phyloP scores from a whole-genome alignment of 805 yeast species.

The Metschnikowia kofuensis region DNA sequence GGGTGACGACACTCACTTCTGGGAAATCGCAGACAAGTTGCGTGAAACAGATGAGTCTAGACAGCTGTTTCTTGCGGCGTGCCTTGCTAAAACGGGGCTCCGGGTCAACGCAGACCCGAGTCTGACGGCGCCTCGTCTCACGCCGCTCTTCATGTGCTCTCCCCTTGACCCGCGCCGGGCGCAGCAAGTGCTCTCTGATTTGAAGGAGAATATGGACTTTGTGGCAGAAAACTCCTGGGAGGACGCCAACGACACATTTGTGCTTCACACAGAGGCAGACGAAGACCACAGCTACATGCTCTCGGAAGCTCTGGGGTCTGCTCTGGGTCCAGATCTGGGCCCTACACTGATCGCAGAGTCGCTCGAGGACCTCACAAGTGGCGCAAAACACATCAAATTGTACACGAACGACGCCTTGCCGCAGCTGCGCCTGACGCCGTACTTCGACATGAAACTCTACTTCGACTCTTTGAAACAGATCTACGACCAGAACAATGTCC shows the following conservation, averaged over 20 bases:
- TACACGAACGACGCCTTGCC: constrained; percentile 47
- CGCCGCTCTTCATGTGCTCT: constrained; percentile 62
- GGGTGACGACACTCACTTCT: constrained; percentile 27
- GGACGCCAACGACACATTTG: constrained; percentile 57
- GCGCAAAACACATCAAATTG: constrained; percentile 52
- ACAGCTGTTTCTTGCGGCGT: constrained; percentile 51
- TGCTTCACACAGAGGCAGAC: constrained; percentile 41
- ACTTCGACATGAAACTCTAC: constrained; percentile 63
- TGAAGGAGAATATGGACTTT: constrained; percentile 36
- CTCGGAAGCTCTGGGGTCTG: background rate
- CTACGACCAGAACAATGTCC: constrained; percentile 25
- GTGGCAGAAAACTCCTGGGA: constrained; percentile 33
- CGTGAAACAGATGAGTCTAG: constrained; percentile 46
- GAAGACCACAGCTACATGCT: constrained; percentile 19
- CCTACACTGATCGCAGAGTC: background rate
- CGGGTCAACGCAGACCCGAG: constrained; percentile 55
- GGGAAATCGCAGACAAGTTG: constrained; percentile 34
- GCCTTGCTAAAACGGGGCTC: constrained; percentile 61
- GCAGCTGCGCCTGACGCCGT: constrained; percentile 57
- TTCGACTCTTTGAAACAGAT: constrained; percentile 40
- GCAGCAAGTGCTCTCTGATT: constrained; percentile 31
- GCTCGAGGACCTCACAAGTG: constrained; percentile 24
- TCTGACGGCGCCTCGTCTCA: constrained; percentile 57
- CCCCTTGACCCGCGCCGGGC: constrained; percentile 29
- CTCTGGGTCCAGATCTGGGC: background rate